Evolutionary conservation across 1,139 yeast species (phyloP).

Genomic region (Pichia sp.): DNA sequence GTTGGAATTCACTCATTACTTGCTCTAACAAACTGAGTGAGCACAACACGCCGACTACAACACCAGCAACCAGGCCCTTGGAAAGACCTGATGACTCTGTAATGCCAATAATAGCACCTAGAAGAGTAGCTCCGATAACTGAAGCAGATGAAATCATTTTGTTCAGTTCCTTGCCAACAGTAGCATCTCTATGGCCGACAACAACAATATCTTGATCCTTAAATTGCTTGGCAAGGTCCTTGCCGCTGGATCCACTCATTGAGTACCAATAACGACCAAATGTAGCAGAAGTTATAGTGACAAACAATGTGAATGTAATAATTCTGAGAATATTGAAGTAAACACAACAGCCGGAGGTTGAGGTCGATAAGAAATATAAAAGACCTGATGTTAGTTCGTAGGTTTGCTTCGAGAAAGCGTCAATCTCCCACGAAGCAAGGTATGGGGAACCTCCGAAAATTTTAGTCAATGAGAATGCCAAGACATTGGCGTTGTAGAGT

Average conservation of each 20-base stretch:
- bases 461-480: slow-evolving; percentile 47
- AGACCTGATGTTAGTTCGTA: slow-evolving; percentile 48
- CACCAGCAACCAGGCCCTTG: slow-evolving; percentile 64
- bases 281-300: slow-evolving; percentile 52
- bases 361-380: slow-evolving; percentile 52
- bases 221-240: slow-evolving; percentile 75
- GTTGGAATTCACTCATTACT: slow-evolving; percentile 50
- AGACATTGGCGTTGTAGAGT: slow-evolving; percentile 53
- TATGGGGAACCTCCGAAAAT: slow-evolving; percentile 33
- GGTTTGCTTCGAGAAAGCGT: slow-evolving; percentile 35
- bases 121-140: slow-evolving; percentile 67
- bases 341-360: slow-evolving; percentile 42
- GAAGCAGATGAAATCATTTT: slow-evolving; percentile 81
- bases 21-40: slow-evolving; percentile 74
- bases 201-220: slow-evolving; percentile 84
- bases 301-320: slow-evolving; percentile 43
- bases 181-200: slow-evolving; percentile 83
- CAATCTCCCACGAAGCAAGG: slow-evolving; percentile 38
- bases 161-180: slow-evolving; percentile 64
- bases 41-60: slow-evolving; percentile 61
- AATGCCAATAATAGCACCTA: slow-evolving; percentile 51
- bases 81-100: slow-evolving; percentile 68
- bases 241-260: slow-evolving; percentile 78
- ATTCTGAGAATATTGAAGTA: slow-evolving; percentile 50
- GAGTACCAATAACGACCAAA: slow-evolving; percentile 71